These are phyloP conservation scores for Venturia pyrina DNA, from an alignment of 2,329 filamentous ascomycete genomes.

Conservation along the genomic window DNA sequence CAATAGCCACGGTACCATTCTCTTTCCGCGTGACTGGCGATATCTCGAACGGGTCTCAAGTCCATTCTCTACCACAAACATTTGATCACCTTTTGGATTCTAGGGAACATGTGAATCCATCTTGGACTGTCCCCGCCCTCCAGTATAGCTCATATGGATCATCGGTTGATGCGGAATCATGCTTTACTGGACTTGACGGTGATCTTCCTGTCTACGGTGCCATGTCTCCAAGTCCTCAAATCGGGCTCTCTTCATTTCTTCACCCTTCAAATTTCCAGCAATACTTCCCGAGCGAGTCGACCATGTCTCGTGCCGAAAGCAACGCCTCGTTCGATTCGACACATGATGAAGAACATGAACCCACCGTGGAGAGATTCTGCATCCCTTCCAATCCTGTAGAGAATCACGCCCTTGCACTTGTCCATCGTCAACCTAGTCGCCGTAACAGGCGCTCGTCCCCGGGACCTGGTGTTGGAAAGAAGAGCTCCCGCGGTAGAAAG, in stretches of 20 bases:
- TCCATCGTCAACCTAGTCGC: not conserved
- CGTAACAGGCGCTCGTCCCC: not conserved
- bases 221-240: not conserved
- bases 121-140: not conserved
- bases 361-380: not conserved
- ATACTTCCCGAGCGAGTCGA: not conserved
- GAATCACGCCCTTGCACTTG: not conserved
- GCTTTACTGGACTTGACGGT: not conserved
- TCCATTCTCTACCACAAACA: not conserved
- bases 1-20: not conserved
- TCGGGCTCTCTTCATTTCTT: not conserved
- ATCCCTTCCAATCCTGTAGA: not conserved
- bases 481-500: not conserved
- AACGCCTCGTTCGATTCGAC: not conserved
- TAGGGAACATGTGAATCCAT: not conserved
- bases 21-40: not conserved
- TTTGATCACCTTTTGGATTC: not conserved
- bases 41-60: not conserved
- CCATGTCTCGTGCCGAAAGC: not conserved
- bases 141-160: not conserved
- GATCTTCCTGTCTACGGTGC: not conserved
- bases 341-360: not conserved
- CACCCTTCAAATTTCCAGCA: not conserved
- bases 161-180: not conserved
- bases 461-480: not conserved